Percentiles rank a stretch among this genome's conserved stretches.
phyloP scores from a whole-genome alignment of 2,329 filamentous ascomycete genomes.

The Xylariaceae sp. region DNA sequence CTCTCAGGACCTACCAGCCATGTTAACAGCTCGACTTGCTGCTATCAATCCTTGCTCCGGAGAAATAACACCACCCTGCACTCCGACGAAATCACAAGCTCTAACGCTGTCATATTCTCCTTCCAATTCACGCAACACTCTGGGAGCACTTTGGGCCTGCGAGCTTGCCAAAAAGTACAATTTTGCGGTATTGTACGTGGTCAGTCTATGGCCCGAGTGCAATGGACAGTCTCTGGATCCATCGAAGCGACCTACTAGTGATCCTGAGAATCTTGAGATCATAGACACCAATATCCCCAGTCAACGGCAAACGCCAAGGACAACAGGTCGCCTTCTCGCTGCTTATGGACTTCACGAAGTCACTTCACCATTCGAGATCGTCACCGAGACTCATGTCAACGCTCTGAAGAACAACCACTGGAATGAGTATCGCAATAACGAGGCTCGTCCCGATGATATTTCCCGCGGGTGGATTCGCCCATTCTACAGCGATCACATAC shows the following conservation, averaged over 20 bases:
- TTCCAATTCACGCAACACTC: conserved; percentile 37
- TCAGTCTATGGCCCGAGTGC: conserved; percentile 51
- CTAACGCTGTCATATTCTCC: conserved; percentile 43
- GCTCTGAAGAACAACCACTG: conserved; percentile 13
- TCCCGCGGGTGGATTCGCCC: conserved; percentile 16
- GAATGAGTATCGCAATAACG: conserved; percentile 16
- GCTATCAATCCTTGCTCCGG: conserved; percentile 8
- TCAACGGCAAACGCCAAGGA: conserved; percentile 2
- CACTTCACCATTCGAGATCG: conserved; percentile 15
- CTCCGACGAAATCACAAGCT: conserved; percentile 27
- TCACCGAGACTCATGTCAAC: conserved; percentile 13
- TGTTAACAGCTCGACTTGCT: conserved; percentile 2
- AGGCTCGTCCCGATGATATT: conserved; percentile 11
- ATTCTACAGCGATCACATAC: conserved; percentile 9
- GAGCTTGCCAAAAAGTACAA: conserved; percentile 52
- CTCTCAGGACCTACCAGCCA: conserved; percentile 1
- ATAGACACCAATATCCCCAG: background rate
- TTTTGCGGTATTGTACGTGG: conserved; percentile 55
- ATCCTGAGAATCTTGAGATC: background rate
- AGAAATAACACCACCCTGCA: conserved; percentile 24
- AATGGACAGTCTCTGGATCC: conserved; percentile 9
- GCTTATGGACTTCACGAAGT: conserved; percentile 15
- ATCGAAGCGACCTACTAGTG: conserved; percentile 5
- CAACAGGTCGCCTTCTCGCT: conserved; percentile 13
- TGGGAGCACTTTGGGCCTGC: conserved; percentile 50